Evolutionary conservation across 768 basidiomycete genomes (phyloP).

Genomic region (Cyclocybe aegerita): DNA sequence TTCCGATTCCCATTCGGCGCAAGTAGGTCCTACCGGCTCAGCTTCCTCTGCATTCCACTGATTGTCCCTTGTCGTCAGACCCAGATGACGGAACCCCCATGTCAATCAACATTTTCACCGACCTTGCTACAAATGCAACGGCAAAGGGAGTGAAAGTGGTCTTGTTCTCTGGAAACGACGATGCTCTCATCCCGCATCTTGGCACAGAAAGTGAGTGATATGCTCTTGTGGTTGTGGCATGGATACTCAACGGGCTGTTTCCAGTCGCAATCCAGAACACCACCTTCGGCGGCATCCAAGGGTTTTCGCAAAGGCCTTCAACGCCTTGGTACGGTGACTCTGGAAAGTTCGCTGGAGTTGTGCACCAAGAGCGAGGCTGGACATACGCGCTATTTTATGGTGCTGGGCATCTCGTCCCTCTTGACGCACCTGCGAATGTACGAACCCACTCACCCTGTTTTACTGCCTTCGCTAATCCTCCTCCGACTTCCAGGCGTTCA

Average conservation of each 20-base stretch:
- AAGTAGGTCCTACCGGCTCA: constrained; percentile 19
- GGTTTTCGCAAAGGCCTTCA: constrained; percentile 66
- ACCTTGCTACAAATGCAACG: constrained; percentile 66
- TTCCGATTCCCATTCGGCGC: constrained; percentile 37
- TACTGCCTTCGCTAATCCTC: neutral
- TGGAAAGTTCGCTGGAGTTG: constrained; percentile 61
- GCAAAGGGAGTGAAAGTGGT: constrained; percentile 50
- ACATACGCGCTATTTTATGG: constrained; percentile 43
- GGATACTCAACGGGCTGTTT: neutral
- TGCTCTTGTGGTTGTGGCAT: neutral
- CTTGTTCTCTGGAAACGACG: constrained; percentile 69
- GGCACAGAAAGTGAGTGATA: constrained; percentile 55
- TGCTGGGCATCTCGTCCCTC: constrained; percentile 42
- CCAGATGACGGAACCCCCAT: constrained; percentile 29
- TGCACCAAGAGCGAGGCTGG: constrained; percentile 77
- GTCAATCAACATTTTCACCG: constrained; percentile 62
- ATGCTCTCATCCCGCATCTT: constrained; percentile 61
- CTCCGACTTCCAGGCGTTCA: constrained; percentile 45
- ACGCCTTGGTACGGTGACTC: constrained; percentile 66
- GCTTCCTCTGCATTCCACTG: neutral
- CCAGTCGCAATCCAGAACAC: constrained; percentile 73
- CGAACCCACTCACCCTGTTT: constrained; percentile 8
- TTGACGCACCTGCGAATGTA: constrained; percentile 35
- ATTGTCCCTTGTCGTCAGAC: constrained; percentile 3
- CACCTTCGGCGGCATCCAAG: constrained; percentile 75